A percentile compares a stretch with the other conserved stretches of the same genome.
phyloP scores from a whole-genome alignment of 306 rosid species.

The Styphnolobium japonicum region DNA sequence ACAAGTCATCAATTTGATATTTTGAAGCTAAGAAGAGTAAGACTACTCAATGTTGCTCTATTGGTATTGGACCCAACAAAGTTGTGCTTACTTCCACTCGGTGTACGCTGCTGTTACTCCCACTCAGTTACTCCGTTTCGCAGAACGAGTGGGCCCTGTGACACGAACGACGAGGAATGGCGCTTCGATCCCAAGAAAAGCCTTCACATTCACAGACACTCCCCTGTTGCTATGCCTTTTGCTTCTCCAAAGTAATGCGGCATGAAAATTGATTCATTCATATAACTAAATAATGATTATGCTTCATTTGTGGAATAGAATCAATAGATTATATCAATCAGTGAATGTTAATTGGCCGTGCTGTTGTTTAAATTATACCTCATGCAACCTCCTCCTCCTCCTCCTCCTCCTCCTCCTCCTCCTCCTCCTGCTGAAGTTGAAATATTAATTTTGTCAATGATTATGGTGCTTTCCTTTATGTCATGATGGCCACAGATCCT shows the following conservation, averaged over 20 bases:
- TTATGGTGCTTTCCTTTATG: slow-evolving; percentile 12
- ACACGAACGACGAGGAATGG: slow-evolving; percentile 64
- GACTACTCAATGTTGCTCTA: slow-evolving; percentile 28
- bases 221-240: slow-evolving; percentile 77
- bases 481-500: slow-evolving; percentile 50
- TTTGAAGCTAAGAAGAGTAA: slow-evolving; percentile 41
- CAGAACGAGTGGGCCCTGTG: slow-evolving; percentile 45
- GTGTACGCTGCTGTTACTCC: slow-evolving; percentile 57
- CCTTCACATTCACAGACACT: slow-evolving; percentile 54
- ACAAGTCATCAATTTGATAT: slow-evolving; percentile 58
- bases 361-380: slow-evolving; percentile 23
- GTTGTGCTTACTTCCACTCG: slow-evolving; percentile 33
- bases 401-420: too few relatives aligned
- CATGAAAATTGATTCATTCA: not conserved
- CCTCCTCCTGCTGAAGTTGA: not conserved
- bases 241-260: slow-evolving; percentile 76
- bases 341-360: slow-evolving; percentile 10
- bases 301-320: not conserved
- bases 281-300: not conserved
- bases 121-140: slow-evolving; percentile 66
- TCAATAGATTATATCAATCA: not conserved
- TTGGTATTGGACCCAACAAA: slow-evolving; percentile 28
- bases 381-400: slow-evolving; percentile 2
- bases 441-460: slow-evolving; percentile 16
- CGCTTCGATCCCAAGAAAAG: slow-evolving; percentile 53